These are phyloP conservation scores for Ailanthus altissimus DNA, from an alignment of 345 rosid genomes.

Conservation along the genomic window DNA sequence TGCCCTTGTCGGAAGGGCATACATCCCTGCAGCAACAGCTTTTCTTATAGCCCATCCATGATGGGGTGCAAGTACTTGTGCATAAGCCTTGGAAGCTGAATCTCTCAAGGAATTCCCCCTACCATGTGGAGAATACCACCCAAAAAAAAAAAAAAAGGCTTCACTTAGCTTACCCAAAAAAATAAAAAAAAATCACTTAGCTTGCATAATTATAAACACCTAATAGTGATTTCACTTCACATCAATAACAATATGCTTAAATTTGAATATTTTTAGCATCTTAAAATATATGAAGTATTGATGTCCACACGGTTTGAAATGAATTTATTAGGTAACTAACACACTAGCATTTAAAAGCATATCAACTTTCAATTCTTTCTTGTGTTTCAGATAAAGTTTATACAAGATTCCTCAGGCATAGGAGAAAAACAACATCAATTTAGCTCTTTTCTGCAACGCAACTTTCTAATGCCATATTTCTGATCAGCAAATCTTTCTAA, in stretches of 20 bases:
- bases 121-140: slow-evolving; percentile 23
- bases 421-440: background rate
- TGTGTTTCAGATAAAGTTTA: background rate
- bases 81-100: slow-evolving; percentile 90
- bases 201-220: background rate
- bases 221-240: slow-evolving; percentile 14
- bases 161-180: background rate
- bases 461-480: too few species aligned
- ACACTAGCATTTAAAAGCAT: background rate
- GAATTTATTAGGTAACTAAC: background rate
- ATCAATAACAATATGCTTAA: slow-evolving; percentile 10
- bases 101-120: slow-evolving; percentile 83
- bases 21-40: slow-evolving; percentile 95
- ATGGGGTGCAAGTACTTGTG: slow-evolving; percentile 89
- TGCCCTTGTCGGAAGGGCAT: slow-evolving; percentile 83
- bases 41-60: slow-evolving; percentile 95
- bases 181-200: background rate
- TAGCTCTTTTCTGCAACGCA: too few species aligned
- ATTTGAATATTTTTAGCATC: background rate
- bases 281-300: background rate
- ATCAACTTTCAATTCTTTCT: background rate
- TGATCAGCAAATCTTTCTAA: too few species aligned
- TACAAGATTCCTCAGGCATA: background rate
- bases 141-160: background rate
- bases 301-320: background rate